A percentile compares a stretch with the other conserved stretches of the same genome.
Conservation (phyloP, 345 rosid species). For the Linum tenue region DNA sequence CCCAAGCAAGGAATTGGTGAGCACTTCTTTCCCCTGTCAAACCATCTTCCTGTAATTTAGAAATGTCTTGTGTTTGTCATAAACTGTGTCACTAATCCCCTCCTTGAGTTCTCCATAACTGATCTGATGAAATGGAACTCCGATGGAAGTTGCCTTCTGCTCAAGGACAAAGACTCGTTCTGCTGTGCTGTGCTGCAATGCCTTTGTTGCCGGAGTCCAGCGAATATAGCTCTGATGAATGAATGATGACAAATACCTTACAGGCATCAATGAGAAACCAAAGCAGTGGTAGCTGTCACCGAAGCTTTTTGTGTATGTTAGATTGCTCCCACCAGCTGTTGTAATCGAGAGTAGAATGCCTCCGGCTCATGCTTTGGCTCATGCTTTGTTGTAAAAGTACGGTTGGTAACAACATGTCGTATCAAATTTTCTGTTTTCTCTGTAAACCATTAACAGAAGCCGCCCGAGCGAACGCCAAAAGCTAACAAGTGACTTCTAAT, state of each 20-base stretch:
- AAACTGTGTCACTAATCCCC: conserved; percentile 67
- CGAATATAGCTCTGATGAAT: conserved; percentile 88
- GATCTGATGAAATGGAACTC: conserved; percentile 92
- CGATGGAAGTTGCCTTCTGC: conserved; percentile 84
- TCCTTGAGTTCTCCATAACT: conserved; percentile 51
- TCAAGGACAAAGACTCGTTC: conserved; percentile 84
- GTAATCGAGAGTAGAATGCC: not conserved
- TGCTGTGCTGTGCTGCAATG: conserved; percentile 85
- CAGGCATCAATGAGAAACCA: not conserved
- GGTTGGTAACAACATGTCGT: not conserved
- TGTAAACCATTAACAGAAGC: too few relatives aligned
- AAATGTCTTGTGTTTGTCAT: conserved; percentile 6
- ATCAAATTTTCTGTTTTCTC: too few relatives aligned
- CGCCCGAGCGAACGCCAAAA: too few relatives aligned
- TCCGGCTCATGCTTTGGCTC: conserved; percentile 1
- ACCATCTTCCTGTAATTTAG: too few relatives aligned
- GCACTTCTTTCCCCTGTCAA: conserved; percentile 12
- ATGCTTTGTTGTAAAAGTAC: conserved; percentile 8
- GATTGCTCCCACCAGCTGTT: not conserved
- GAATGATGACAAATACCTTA: conserved; percentile 27
- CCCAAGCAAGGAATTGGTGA: conserved; percentile 97
- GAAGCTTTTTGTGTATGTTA: not conserved
- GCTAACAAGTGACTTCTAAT: too few relatives aligned
- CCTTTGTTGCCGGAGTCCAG: conserved; percentile 67
- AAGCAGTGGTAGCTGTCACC: not conserved